phyloP scores from a whole-genome alignment of 768 basidiomycete genomes.

The Lenzites betulinus region DNA sequence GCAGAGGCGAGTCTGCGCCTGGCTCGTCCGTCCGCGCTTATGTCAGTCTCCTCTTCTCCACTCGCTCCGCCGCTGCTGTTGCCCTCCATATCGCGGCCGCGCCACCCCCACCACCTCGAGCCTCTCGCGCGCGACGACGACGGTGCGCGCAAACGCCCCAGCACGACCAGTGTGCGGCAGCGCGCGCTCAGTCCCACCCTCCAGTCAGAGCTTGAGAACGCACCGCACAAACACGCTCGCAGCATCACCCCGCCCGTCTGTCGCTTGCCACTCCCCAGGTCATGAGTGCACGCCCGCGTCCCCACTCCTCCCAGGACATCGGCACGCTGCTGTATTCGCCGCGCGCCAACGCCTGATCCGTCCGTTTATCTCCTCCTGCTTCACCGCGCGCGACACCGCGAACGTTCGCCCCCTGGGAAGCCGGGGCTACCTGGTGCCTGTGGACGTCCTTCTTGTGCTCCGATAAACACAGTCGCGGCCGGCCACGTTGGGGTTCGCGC shows the following conservation, averaged over 20 bases:
- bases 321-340: background rate
- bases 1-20: background rate
- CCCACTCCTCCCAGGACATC: background rate
- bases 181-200: slow-evolving; percentile 6
- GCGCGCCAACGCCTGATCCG: slow-evolving; percentile 7
- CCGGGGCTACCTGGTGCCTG: background rate
- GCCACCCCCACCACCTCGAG: background rate
- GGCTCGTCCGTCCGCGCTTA: background rate
- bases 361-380: slow-evolving; percentile 2
- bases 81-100: too few species aligned
- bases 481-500: background rate
- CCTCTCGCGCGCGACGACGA: background rate
- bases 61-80: background rate
- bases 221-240: background rate
- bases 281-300: slow-evolving; percentile 12
- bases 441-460: background rate
- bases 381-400: background rate
- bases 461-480: background rate
- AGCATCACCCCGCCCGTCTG: slow-evolving; percentile 8
- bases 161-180: background rate
- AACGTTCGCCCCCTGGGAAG: background rate
- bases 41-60: background rate
- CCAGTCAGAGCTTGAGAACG: slow-evolving; percentile 3
- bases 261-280: slow-evolving; percentile 8
- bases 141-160: background rate